These are phyloP conservation scores for Drechslerella stenobrocha DNA, from an alignment of 2,329 filamentous ascomycete species.

Conservation along the genomic window DNA sequence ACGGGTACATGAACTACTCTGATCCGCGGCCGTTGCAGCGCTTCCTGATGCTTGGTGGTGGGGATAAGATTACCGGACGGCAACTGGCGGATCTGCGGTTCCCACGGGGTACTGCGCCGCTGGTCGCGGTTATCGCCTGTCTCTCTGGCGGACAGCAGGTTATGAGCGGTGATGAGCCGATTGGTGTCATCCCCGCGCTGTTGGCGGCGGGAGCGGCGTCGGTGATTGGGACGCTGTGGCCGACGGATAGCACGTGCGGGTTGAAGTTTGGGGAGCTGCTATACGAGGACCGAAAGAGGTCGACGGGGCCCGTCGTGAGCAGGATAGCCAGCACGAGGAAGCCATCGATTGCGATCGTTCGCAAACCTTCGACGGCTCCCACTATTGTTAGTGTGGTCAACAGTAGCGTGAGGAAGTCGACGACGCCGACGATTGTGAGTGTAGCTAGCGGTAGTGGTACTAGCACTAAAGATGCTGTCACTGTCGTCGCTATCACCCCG, in stretches of 20 bases:
- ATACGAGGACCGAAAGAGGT: constrained; percentile 12
- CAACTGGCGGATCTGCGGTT: constrained; percentile 32
- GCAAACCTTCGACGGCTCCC: too few species aligned
- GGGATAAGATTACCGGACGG: constrained; percentile 14
- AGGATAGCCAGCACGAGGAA: too few species aligned
- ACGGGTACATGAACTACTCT: constrained; percentile 41
- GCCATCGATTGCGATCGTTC: too few species aligned
- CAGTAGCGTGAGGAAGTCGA: too few species aligned
- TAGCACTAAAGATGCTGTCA: too few species aligned
- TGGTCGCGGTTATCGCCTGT: constrained; percentile 35
- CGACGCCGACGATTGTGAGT: too few species aligned
- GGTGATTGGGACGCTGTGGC: constrained; percentile 41
- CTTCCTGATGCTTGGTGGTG: constrained; percentile 12
- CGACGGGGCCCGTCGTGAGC: background rate
- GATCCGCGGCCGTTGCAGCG: constrained; percentile 22
- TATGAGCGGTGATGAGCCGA: constrained; percentile 25
- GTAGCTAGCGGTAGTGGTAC: too few species aligned
- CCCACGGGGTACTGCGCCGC: constrained; percentile 16
- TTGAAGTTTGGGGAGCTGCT: constrained; percentile 27
- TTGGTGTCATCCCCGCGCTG: constrained; percentile 31
- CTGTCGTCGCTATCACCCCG: too few species aligned
- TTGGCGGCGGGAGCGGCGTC: constrained; percentile 27
- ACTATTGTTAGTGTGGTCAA: too few species aligned
- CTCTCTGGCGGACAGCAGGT: constrained; percentile 25
- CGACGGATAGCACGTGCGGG: constrained; percentile 25